A percentile compares a stretch with the other conserved stretches of the same genome.
Evolutionary conservation across 2,329 filamentous ascomycete species (phyloP).

Genomic region (Dactylellina leptospora): DNA sequence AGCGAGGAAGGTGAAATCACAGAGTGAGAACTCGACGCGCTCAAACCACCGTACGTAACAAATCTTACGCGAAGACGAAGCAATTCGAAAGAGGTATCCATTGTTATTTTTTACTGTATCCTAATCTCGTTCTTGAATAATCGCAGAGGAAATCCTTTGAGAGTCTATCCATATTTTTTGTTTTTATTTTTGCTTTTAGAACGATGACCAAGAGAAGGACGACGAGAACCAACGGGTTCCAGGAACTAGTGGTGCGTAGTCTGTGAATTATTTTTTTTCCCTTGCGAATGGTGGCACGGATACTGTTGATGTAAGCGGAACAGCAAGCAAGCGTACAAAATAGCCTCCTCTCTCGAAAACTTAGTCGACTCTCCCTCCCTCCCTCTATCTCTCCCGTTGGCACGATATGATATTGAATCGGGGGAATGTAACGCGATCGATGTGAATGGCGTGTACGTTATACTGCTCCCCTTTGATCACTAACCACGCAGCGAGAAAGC

Average conservation of each 20-base stretch:
- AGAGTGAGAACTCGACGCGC: conserved; percentile 18
- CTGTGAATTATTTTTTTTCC: conserved; percentile 51
- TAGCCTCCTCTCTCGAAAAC: conserved; percentile 8
- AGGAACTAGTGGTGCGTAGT: conserved; percentile 48
- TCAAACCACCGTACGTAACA: conserved; percentile 45
- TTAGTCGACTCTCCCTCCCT: not conserved
- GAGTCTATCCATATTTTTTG: conserved; percentile 10
- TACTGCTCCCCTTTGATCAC: conserved; percentile 46
- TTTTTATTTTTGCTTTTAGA: conserved; percentile 33
- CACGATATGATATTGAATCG: not conserved
- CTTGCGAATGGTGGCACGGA: conserved; percentile 42
- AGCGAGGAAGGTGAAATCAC: conserved; percentile 50
- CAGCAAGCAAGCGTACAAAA: conserved; percentile 41
- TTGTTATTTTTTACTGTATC: conserved; percentile 47
- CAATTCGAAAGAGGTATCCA: conserved; percentile 23
- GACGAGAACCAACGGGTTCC: too few species aligned
- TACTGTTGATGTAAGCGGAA: conserved; percentile 54
- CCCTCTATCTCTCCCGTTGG: not conserved
- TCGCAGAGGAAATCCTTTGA: conserved; percentile 17
- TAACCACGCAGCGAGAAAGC: conserved; percentile 28
- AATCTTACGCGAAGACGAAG: conserved; percentile 6
- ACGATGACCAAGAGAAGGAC: too few species aligned
- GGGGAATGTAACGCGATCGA: conserved; percentile 6
- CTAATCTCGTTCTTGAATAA: conserved; percentile 41
- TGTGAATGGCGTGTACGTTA: conserved; percentile 48